Evolutionary conservation across 225 moss, liverwort and hornwort species (phyloP).

Genomic region (Sphagnum contortum): DNA sequence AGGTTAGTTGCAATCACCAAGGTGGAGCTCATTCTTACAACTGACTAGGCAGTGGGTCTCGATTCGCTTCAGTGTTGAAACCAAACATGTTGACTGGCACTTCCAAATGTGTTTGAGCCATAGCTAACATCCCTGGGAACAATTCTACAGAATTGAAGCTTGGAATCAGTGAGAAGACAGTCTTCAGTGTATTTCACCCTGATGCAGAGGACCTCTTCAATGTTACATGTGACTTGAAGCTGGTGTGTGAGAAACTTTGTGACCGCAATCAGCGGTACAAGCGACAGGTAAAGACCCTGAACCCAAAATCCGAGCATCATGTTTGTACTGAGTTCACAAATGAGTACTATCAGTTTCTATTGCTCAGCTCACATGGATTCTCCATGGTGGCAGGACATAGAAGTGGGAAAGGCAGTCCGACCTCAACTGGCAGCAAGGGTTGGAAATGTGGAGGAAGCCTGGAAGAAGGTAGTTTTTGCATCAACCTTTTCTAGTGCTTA

Average conservation of each 20-base stretch:
- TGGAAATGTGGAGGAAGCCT: constrained; percentile 68
- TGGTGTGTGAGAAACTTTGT: constrained; percentile 73
- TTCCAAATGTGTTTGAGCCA: too few relatives aligned
- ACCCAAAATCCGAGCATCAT: too few relatives aligned
- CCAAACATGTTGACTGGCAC: too few relatives aligned
- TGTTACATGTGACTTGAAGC: constrained; percentile 69
- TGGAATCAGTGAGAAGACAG: constrained; percentile 85
- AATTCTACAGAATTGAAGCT: constrained; percentile 64
- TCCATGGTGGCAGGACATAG: constrained; percentile 59
- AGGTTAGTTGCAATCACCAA: constrained; percentile 23
- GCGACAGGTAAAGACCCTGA: constrained; percentile 39
- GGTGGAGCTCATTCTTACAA: too few relatives aligned
- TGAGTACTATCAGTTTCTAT: too few relatives aligned
- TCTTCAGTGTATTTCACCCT: constrained; percentile 84
- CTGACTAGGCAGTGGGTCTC: too few relatives aligned
- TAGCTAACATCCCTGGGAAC: too few relatives aligned
- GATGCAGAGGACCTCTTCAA: constrained; percentile 85
- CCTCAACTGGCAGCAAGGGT: constrained; percentile 77
- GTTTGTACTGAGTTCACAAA: too few relatives aligned
- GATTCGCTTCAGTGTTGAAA: too few relatives aligned
- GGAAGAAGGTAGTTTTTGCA: constrained; percentile 59
- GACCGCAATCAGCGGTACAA: constrained; percentile 60
- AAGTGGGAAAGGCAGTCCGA: constrained; percentile 85
- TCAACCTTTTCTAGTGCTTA: too few relatives aligned
- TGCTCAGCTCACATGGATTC: too few relatives aligned